Percentiles rank a stretch among this genome's conserved stretches.
Evolutionary conservation across 225 moss, liverwort and hornwort genomes (phyloP).

Genomic region (Pleurozium schreberi): DNA sequence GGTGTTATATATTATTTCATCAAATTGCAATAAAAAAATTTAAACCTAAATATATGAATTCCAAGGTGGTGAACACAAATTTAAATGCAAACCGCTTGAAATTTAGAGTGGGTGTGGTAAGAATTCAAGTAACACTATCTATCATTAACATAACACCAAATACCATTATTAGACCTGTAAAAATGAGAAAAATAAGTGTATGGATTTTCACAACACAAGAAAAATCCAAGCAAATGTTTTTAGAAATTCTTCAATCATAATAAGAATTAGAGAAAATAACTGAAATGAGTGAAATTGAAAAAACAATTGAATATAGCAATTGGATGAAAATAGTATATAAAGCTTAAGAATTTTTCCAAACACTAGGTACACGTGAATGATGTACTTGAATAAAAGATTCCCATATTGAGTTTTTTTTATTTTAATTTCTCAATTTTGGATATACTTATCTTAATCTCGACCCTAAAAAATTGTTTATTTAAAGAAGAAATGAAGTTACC

Average conservation of each 20-base stretch:
- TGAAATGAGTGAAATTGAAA: neutral
- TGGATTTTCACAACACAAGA: neutral
- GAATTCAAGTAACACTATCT: too few species aligned
- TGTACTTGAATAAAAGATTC: neutral
- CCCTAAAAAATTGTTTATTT: neutral
- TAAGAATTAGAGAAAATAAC: neutral
- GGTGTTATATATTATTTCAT: too few species aligned
- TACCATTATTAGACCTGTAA: too few species aligned
- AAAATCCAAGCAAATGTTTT: neutral
- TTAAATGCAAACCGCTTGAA: too few species aligned
- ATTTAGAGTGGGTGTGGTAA: too few species aligned
- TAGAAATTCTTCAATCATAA: neutral
- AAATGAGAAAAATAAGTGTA: neutral
- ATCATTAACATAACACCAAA: too few species aligned
- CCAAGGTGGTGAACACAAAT: too few species aligned
- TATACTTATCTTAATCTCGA: neutral
- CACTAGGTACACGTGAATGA: too few species aligned
- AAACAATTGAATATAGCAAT: neutral
- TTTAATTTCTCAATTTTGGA: neutral
- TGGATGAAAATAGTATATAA: neutral
- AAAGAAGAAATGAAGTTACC: neutral
- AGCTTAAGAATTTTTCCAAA: neutral
- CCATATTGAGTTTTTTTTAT: rapidly evolving
- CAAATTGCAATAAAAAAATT: too few species aligned
- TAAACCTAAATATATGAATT: too few species aligned